Evolutionary conservation across 192 early-diverging fungal genomes (phyloP).

Genomic region (Podila epigama): DNA sequence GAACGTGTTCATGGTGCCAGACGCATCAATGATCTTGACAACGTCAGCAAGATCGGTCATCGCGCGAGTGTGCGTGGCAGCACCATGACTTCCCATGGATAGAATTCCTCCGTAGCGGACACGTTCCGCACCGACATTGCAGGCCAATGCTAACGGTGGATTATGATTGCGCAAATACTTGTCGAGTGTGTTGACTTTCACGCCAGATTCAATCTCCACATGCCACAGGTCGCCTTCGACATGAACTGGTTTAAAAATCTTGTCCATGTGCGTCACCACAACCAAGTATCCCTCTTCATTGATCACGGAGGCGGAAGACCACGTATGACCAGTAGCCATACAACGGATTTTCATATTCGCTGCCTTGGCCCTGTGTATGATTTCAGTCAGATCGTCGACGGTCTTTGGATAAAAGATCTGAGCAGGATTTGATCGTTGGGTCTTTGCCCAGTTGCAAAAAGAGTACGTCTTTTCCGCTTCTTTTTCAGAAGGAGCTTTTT

Average conservation of each 20-base stretch:
- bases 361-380: slow-evolving; percentile 15
- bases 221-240: slow-evolving; percentile 20
- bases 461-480: slow-evolving; percentile 1
- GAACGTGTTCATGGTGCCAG: slow-evolving; percentile 27
- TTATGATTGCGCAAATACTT: slow-evolving; percentile 21
- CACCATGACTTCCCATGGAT: slow-evolving; percentile 28
- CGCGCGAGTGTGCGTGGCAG: slow-evolving; percentile 10
- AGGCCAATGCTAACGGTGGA: slow-evolving; percentile 36
- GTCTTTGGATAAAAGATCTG: slow-evolving; percentile 24
- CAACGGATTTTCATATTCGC: slow-evolving; percentile 25
- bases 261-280: slow-evolving; percentile 7
- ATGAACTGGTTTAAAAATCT: slow-evolving; percentile 11
- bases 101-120: slow-evolving; percentile 13
- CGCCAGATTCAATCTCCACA: slow-evolving; percentile 25
- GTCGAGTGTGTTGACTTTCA: no score
- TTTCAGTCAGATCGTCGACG: slow-evolving; percentile 15
- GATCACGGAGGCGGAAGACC: slow-evolving; percentile 12
- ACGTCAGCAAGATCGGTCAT: slow-evolving; percentile 22
- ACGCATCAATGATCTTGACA: slow-evolving; percentile 26
- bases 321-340: slow-evolving; percentile 23
- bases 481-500: neutral
- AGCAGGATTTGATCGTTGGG: slow-evolving; percentile 14
- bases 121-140: slow-evolving; percentile 6
- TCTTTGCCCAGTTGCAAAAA: slow-evolving; percentile 30
- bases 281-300: slow-evolving; percentile 22